Evolutionary conservation across 768 basidiomycete species (phyloP).

Genomic region (Trametes meyenii): DNA sequence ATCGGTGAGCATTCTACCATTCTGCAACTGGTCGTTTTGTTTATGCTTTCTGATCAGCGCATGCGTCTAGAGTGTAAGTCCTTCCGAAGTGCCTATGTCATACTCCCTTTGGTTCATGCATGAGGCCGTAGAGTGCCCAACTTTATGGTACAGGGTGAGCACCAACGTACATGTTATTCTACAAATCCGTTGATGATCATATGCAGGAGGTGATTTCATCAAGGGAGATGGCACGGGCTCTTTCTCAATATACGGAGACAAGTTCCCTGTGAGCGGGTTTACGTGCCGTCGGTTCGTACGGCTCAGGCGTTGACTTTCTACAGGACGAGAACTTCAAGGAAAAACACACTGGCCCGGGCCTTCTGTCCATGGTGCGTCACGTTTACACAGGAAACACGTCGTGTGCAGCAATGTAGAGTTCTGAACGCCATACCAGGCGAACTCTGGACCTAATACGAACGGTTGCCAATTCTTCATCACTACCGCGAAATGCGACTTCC

Average conservation of each 20-base stretch:
- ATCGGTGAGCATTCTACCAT: conserved; percentile 62
- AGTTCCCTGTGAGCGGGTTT: conserved; percentile 69
- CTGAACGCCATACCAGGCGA: conserved; percentile 61
- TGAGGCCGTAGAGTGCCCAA: conserved; percentile 65
- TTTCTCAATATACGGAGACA: conserved; percentile 96
- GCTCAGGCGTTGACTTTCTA: not conserved
- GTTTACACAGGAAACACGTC: not conserved
- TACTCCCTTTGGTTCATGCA: conserved; percentile 24
- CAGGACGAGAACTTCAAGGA: conserved; percentile 95
- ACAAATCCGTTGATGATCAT: not conserved
- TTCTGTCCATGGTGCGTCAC: conserved; percentile 84
- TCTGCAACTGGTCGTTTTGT: conserved; percentile 18
- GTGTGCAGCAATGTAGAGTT: not conserved
- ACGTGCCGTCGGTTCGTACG: not conserved
- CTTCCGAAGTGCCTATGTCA: not conserved
- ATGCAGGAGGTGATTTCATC: conserved; percentile 89
- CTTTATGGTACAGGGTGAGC: conserved; percentile 93
- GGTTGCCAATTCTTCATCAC: conserved; percentile 99
- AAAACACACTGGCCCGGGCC: conserved; percentile 84
- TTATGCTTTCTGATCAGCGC: conserved; percentile 30
- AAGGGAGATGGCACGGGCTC: conserved; percentile 95
- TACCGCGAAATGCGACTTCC: conserved; percentile 90
- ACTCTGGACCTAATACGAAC: conserved; percentile 93
- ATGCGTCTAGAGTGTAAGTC: conserved; percentile 64
- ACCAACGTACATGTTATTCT: not conserved